A percentile compares a stretch with the other conserved stretches of the same genome.
Conservation (phyloP, 306 rosid species). For the Acacia acuminata region DNA sequence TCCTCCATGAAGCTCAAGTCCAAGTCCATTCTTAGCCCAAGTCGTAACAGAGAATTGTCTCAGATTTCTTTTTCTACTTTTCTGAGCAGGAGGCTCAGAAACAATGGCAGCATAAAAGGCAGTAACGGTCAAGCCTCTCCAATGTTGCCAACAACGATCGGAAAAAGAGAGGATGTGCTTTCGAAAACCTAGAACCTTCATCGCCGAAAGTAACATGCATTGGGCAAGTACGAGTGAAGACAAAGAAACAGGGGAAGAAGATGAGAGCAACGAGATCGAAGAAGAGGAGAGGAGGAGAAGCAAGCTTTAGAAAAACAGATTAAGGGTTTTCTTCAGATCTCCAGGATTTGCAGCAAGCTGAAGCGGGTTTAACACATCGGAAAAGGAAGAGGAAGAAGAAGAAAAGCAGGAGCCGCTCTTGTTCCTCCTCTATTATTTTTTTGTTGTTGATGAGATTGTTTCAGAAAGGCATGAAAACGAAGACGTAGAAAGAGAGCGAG, state of each 20-base stretch:
- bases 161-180: conserved; percentile 51
- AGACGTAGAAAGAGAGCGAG: too few relatives aligned
- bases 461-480: too few relatives aligned
- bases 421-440: too few relatives aligned
- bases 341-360: conserved; percentile 46
- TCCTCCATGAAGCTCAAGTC: conserved; percentile 76
- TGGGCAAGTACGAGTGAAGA: conserved; percentile 93
- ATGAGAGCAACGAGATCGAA: conserved; percentile 70
- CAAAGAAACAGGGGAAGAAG: conserved; percentile 89
- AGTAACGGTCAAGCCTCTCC: conserved; percentile 68
- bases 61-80: conserved; percentile 67
- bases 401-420: too few relatives aligned
- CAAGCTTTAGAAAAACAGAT: conserved; percentile 66
- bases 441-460: too few relatives aligned
- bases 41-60: conserved; percentile 46
- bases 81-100: conserved; percentile 55
- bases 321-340: conserved; percentile 18
- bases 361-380: conserved; percentile 55
- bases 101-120: conserved; percentile 58
- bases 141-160: conserved; percentile 53
- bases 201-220: conserved; percentile 79
- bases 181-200: conserved; percentile 68
- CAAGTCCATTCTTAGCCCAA: conserved; percentile 60
- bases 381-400: not conserved
- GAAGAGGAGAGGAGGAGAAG: conserved; percentile 57